A percentile compares a stretch with the other conserved stretches of the same genome.
Conservation (phyloP, 2,329 filamentous ascomycete genomes). For the Ceratocystis cacaofunesta region DNA sequence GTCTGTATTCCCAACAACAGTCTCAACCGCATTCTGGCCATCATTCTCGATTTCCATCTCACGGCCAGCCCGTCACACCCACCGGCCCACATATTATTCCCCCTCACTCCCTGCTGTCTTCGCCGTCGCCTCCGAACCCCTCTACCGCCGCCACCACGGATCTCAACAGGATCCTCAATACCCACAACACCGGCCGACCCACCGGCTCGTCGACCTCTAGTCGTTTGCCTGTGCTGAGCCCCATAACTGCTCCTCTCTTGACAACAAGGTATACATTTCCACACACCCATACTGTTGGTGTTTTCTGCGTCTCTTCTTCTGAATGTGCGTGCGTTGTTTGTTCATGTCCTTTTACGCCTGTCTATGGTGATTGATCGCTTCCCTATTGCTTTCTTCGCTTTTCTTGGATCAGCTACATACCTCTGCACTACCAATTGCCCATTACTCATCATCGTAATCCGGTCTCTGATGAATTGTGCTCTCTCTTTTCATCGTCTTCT, state of each 20-base stretch:
- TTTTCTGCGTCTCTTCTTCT: background rate
- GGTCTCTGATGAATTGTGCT: background rate
- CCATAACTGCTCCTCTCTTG: background rate
- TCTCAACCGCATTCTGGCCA: background rate
- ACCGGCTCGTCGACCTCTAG: background rate
- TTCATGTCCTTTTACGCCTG: background rate
- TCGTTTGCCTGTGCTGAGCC: background rate
- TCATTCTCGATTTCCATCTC: background rate
- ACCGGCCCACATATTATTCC: background rate
- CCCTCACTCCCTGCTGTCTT: background rate
- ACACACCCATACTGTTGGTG: background rate
- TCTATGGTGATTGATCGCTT: background rate
- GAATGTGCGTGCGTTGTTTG: background rate
- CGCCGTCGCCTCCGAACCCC: background rate
- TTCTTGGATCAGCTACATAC: too few relatives aligned
- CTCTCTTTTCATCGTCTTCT: background rate
- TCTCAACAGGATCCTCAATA: background rate
- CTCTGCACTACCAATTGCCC: background rate
- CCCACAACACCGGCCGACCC: background rate
- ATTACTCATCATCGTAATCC: background rate
- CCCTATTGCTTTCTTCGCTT: background rate
- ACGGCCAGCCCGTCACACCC: background rate
- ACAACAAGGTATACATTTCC: background rate
- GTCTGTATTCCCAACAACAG: conserved; percentile 9
- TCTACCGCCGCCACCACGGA: background rate